Conservation (phyloP, 768 basidiomycete species). For the Asterophora lycoperdoides region DNA sequence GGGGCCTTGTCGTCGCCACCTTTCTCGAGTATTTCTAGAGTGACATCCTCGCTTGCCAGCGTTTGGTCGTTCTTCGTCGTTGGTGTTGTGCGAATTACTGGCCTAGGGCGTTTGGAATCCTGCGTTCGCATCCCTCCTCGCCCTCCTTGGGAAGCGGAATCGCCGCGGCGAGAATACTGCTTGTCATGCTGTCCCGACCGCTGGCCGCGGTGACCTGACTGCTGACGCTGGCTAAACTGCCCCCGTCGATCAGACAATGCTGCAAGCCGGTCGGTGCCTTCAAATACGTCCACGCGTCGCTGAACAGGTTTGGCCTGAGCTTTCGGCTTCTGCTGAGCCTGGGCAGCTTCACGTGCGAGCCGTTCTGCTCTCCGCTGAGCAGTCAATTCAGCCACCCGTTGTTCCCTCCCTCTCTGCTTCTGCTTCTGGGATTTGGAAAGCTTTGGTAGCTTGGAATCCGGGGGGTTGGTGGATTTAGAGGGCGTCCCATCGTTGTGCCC, state of each 20-base stretch:
- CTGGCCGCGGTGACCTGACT: not conserved
- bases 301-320: not conserved
- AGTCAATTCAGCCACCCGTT: not conserved
- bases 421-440: not conserved
- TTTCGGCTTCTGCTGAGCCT: not conserved
- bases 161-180: not conserved
- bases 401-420: constrained; percentile 2
- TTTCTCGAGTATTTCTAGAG: constrained; percentile 18
- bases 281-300: not conserved
- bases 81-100: not conserved
- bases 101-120: not conserved
- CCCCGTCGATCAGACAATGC: not conserved
- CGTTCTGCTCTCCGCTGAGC: constrained; percentile 22
- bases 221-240: not conserved
- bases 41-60: constrained; percentile 14
- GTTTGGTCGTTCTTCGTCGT: not conserved
- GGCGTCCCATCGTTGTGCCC: not conserved
- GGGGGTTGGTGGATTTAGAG: not conserved
- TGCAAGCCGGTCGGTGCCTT: not conserved
- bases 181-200: not conserved
- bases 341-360: constrained; percentile 16
- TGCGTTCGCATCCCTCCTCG: not conserved
- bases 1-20: constrained; percentile 19
- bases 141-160: not conserved
- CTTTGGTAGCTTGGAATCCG: not conserved